Evolutionary conservation across 345 rosid genomes (phyloP).

Genomic region (Salix suchowensis): DNA sequence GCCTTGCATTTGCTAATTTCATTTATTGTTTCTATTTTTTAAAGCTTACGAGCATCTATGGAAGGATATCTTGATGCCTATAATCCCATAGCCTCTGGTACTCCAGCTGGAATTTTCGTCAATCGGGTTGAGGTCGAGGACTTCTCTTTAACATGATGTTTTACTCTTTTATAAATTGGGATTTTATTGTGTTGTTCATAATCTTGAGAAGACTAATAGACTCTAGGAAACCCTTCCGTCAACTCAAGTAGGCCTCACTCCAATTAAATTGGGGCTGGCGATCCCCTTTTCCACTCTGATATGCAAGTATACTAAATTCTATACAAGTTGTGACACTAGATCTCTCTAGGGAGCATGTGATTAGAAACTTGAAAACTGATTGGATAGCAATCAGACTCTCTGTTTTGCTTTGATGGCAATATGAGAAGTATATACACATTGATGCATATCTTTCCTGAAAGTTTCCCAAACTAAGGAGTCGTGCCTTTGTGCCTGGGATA

Average conservation of each 20-base stretch:
- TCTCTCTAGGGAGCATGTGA: no score
- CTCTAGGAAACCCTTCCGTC: background rate
- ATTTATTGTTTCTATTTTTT: conserved; percentile 7
- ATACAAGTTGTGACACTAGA: no score
- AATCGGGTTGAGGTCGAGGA: conserved; percentile 68
- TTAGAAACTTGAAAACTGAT: background rate
- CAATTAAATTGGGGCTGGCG: no score
- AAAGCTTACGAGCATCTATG: conserved; percentile 90
- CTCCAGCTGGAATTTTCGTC: conserved; percentile 87
- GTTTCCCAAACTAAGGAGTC: background rate
- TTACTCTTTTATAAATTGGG: background rate
- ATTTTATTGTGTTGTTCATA: background rate
- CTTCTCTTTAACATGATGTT: conserved; percentile 2
- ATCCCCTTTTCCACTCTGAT: no score
- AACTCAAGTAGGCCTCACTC: no score
- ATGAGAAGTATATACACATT: background rate
- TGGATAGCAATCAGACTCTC: background rate
- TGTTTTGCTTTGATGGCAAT: background rate
- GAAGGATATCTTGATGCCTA: conserved; percentile 93
- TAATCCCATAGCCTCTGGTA: conserved; percentile 55
- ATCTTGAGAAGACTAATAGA: background rate
- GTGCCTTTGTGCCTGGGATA: background rate
- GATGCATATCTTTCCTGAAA: background rate
- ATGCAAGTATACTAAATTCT: no score
- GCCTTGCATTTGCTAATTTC: background rate